Percentiles rank a stretch among this genome's conserved stretches.
Evolutionary conservation across 1,284 basidiomycete genomes (phyloP).

Genomic region (Cryptococcus wingfieldii): DNA sequence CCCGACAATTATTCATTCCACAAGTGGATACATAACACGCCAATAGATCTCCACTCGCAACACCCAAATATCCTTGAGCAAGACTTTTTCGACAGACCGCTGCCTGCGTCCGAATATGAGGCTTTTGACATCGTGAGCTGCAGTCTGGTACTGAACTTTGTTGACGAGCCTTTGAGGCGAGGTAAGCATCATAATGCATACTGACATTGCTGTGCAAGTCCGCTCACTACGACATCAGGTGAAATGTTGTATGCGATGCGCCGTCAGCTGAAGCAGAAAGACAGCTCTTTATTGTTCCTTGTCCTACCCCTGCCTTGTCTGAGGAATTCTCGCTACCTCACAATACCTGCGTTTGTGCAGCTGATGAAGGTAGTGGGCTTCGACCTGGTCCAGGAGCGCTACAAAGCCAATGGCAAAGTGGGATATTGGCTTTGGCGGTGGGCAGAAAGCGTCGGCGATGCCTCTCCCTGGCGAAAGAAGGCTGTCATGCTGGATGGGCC

Average conservation of each 20-base stretch:
- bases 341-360: constrained; percentile 56
- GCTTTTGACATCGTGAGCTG: constrained; percentile 74
- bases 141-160: constrained; percentile 82
- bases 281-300: constrained; percentile 62
- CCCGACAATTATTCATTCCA: constrained; percentile 71
- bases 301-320: constrained; percentile 77
- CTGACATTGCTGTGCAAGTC: not conserved
- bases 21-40: constrained; percentile 65
- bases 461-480: constrained; percentile 53
- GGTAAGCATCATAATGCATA: constrained; percentile 52
- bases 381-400: constrained; percentile 56
- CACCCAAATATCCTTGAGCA: constrained; percentile 74
- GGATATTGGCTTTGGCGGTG: constrained; percentile 47
- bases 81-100: constrained; percentile 62
- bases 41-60: constrained; percentile 74
- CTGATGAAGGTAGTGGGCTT: constrained; percentile 68
- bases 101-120: constrained; percentile 47
- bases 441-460: constrained; percentile 13
- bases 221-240: not conserved
- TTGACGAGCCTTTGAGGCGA: constrained; percentile 67
- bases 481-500: constrained; percentile 57
- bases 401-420: constrained; percentile 52
- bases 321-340: constrained; percentile 73
- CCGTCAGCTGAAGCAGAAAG: constrained; percentile 56
- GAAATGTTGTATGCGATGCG: constrained; percentile 49